A percentile compares a stretch with the other conserved stretches of the same genome.
These are phyloP conservation scores for Stephania japonica DNA, from an alignment of 164 flowering plant species.

Conservation along the genomic window DNA sequence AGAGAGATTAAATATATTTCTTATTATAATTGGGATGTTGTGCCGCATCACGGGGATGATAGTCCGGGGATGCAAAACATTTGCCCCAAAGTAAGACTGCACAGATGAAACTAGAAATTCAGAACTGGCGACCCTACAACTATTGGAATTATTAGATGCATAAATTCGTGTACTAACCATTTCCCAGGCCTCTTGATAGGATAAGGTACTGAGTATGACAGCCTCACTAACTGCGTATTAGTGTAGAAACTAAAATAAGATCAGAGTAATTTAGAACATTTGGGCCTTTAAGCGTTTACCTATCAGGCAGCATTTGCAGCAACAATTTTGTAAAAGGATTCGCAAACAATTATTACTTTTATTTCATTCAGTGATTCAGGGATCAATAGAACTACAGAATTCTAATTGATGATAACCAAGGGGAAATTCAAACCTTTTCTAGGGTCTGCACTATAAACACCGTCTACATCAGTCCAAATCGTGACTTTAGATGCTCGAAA, in stretches of 20 bases:
- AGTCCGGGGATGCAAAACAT: slow-evolving; percentile 97
- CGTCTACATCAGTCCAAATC: slow-evolving; percentile 99
- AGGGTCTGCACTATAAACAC: slow-evolving; percentile 98
- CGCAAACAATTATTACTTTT: not conserved
- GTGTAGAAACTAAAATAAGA: not conserved
- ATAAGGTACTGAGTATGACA: slow-evolving; percentile 65
- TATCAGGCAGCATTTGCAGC: not conserved
- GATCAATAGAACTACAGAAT: not conserved
- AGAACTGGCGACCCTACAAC: slow-evolving; percentile 6
- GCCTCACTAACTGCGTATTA: slow-evolving; percentile 88
- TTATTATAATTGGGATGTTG: slow-evolving; percentile 91
- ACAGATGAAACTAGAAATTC: slow-evolving; percentile 17
- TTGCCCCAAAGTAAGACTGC: slow-evolving; percentile 99
- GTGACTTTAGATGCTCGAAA: slow-evolving; percentile 82
- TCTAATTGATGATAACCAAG: not conserved
- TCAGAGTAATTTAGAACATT: not conserved
- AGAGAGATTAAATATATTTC: slow-evolving; percentile 86
- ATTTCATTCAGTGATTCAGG: not conserved
- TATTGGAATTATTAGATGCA: slow-evolving; percentile 9
- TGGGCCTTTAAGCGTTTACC: not conserved
- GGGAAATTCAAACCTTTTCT: slow-evolving; percentile 66
- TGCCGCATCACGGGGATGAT: slow-evolving; percentile 93
- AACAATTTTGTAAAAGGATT: not conserved
- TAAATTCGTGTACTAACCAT: slow-evolving; percentile 71
- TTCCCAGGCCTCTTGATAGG: slow-evolving; percentile 99